Base-by-base conservation (phyloP, 2,329 filamentous ascomycete genomes). In the Paramyrothecium roridum region DNA sequence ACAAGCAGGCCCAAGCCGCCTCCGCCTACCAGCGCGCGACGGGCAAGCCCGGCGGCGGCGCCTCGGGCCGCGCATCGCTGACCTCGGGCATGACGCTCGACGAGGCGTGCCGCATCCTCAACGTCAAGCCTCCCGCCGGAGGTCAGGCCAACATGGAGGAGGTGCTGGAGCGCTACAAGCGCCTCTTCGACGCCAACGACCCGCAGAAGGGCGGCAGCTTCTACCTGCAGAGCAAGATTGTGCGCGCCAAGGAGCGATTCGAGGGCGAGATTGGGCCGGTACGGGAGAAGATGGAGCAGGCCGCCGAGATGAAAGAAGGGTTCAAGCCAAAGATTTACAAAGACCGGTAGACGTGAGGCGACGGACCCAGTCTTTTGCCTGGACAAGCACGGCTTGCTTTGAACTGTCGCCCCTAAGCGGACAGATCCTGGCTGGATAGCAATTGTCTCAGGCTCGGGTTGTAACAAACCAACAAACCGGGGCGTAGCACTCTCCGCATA, bases 261-360 rank as follows among this genome's bases (percentile, higher is more conserved):
- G 93, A 98, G 78, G 82, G 88, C 65, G 93, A 99, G 75, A 78
- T 95, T 45, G 81, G 86, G 61, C 86, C 89, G 56, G 83, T 87
- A 57, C 80, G 86, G 66, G 87, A 90, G 69, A 86, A 87, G 69
- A 81, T 83, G 16, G 85, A 87, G 63, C 80, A 85, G 66, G 91
- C 96, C 68, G 87, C 88, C 54, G 92, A 96, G 73, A 66, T 89
- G 53, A 85, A 88, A 69, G 88, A 91, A 60, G 95, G 93, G 0
- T 97, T 91, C 86, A 96, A 93, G 72, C 95, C 93, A 56, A 97
- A 96, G 80, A 79, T 97, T 56, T 97, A 95, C 76, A 96, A 96
- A 78, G 90, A 96, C 71, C 82, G 86, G 81, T 89, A 76, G 70
- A 54, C 23, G 43, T 34, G 34, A n/a, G n/a, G 23, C 21, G 3